Evolutionary conservation across 441 rosid genomes (phyloP).

Genomic region (Pelargonium citronellum): DNA sequence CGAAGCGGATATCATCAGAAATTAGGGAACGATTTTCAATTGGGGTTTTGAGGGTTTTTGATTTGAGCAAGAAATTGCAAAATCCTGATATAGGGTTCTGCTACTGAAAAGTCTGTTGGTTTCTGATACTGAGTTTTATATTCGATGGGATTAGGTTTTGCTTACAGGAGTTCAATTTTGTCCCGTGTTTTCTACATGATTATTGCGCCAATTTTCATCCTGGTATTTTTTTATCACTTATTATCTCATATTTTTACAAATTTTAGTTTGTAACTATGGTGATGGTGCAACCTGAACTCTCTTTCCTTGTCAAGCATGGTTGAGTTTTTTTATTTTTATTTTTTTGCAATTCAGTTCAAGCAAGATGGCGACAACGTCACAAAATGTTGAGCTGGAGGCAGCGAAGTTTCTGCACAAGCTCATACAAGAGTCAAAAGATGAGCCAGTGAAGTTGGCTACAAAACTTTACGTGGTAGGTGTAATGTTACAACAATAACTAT

Average conservation of each 20-base stretch:
- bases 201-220: background rate
- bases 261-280: background rate
- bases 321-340: background rate
- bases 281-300: background rate
- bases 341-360: slow-evolving; percentile 22
- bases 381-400: slow-evolving; percentile 95
- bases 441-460: slow-evolving; percentile 91
- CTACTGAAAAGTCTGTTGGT: background rate
- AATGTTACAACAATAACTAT: slow-evolving; percentile 14
- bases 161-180: background rate
- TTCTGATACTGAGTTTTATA: background rate
- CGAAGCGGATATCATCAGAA: background rate
- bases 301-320: background rate
- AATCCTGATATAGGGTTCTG: background rate
- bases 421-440: slow-evolving; percentile 94
- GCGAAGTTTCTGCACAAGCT: slow-evolving; percentile 98
- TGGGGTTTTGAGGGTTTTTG: slow-evolving; percentile 4
- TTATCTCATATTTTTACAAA: background rate
- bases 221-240: background rate
- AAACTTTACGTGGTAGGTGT: slow-evolving; percentile 82
- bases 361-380: slow-evolving; percentile 71
- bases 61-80: background rate
- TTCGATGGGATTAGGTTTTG: background rate
- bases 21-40: background rate
- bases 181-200: background rate